phyloP scores from a whole-genome alignment of 306 rosid genomes.

The Cucurbita pepo region DNA sequence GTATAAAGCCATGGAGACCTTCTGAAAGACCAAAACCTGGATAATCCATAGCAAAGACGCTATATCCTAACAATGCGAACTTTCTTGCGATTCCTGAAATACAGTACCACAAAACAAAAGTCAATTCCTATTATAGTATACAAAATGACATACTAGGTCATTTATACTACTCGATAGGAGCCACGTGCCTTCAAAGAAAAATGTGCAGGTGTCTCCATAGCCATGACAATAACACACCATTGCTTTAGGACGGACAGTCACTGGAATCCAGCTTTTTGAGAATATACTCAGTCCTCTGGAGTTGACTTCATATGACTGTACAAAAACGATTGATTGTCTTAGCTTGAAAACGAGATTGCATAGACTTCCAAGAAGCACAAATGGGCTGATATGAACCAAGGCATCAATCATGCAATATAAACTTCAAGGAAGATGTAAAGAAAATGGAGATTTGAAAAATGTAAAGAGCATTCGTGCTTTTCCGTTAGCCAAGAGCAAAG shows the following conservation, averaged over 20 bases:
- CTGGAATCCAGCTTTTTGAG: constrained; percentile 78
- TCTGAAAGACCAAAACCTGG: constrained; percentile 96
- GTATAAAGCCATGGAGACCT: constrained; percentile 74
- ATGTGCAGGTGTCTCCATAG: constrained; percentile 84
- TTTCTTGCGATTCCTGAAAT: constrained; percentile 71
- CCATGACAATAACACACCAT: constrained; percentile 76
- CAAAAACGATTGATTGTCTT: constrained; percentile 8
- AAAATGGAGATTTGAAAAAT: too few species aligned
- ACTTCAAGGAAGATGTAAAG: too few species aligned
- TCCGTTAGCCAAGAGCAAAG: too few species aligned
- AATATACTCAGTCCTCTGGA: constrained; percentile 63
- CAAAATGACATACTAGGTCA: not conserved
- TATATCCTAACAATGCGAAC: constrained; percentile 56
- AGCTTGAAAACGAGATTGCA: not conserved
- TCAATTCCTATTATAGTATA: not conserved
- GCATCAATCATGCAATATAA: too few species aligned
- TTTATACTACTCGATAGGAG: not conserved
- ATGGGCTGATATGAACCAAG: too few species aligned
- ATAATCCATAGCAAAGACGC: constrained; percentile 89
- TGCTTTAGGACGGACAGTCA: constrained; percentile 46
- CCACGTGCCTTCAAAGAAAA: constrained; percentile 86
- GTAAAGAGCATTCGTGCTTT: too few species aligned
- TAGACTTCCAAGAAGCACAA: not conserved
- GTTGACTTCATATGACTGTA: constrained; percentile 58
- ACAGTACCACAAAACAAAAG: not conserved